phyloP scores from a whole-genome alignment of 1,284 basidiomycete genomes.

The Irpex rosettiformis region DNA sequence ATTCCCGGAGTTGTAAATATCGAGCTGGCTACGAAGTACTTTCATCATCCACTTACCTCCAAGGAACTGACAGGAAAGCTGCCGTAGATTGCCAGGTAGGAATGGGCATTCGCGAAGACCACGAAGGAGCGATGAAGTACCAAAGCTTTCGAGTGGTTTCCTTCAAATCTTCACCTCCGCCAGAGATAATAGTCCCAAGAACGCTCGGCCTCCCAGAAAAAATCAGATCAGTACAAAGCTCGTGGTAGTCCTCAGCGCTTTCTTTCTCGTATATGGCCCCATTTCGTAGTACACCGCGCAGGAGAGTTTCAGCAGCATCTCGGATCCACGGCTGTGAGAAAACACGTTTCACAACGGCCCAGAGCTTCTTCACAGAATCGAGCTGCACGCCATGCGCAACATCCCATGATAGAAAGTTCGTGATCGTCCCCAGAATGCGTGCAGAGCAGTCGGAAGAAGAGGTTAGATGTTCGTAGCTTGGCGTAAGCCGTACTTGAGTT shows the following conservation, averaged over 20 bases:
- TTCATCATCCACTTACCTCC: not conserved
- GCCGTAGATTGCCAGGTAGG: not conserved
- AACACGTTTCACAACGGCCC: slow-evolving; percentile 1
- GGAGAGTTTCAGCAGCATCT: not conserved
- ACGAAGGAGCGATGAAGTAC: not conserved
- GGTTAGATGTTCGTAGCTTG: slow-evolving; percentile 34
- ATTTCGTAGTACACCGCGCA: not conserved
- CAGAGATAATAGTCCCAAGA: not conserved
- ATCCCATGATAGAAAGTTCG: slow-evolving; percentile 21
- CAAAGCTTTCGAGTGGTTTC: not conserved
- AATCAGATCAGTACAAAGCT: not conserved
- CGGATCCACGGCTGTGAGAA: not conserved
- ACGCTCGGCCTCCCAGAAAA: not conserved
- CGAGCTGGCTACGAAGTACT: not conserved
- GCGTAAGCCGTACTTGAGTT: slow-evolving; percentile 40
- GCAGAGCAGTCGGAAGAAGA: slow-evolving; percentile 30
- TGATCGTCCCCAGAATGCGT: slow-evolving; percentile 20
- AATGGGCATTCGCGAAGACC: not conserved
- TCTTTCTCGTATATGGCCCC: not conserved
- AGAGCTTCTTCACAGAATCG: not conserved
- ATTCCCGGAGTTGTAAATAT: not conserved
- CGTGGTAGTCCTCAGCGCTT: not conserved
- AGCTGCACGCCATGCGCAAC: not conserved
- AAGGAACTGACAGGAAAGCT: slow-evolving; percentile 2
- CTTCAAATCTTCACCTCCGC: not conserved